Evolutionary conservation across 345 rosid genomes (phyloP), one percentile per base, ranked within the genome.

Genomic region (Bruguiera gymnorhiza): DNA sequence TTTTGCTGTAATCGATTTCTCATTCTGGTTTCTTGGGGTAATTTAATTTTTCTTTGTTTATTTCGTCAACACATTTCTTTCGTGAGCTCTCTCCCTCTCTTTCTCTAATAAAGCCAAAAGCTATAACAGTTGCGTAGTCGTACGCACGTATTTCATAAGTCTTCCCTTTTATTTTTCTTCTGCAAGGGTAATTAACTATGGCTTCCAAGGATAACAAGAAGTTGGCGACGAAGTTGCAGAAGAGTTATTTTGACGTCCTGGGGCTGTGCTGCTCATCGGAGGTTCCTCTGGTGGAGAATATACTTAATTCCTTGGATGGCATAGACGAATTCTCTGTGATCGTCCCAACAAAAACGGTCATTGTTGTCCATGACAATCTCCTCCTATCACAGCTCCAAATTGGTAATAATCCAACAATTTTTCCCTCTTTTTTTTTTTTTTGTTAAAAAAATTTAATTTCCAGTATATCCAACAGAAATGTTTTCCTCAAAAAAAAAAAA

Each of bases 261-360:
- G 99, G 97, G 5, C 70, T 95, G 0, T 95, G 99, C 65, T 95
- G 99, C 69, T 79, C 99, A 2, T 94, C 99, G 5, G 99, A 94
- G 74, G 87, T 89, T 66, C 86, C 97, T 20, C 23, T 92, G 63
- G 70, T 95, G 0, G 97, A 92, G 69, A 92, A 76, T 48, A 78
- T 90, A 5, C 85, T 92, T 30, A 81, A 77, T 7, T 76, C 92
- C 0, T 79, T 90, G 2, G 81, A 83, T 27, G 99, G 99, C 0
- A 80, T 95, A 2, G 81, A 87, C 66, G 88, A 95, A 48, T 76
- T 71, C 26, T 83, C 91, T 3, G 91, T 95, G 31, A 82, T 90
- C 69, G 94, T 95, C 3, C 87, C 97, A 1, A 78, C 97, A 0
- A 88, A 86, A 67, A 95, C 99, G 1, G 91, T 92, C 70, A 85